Conservation (phyloP, 768 basidiomycete genomes). For the Kwoniella pini region DNA sequence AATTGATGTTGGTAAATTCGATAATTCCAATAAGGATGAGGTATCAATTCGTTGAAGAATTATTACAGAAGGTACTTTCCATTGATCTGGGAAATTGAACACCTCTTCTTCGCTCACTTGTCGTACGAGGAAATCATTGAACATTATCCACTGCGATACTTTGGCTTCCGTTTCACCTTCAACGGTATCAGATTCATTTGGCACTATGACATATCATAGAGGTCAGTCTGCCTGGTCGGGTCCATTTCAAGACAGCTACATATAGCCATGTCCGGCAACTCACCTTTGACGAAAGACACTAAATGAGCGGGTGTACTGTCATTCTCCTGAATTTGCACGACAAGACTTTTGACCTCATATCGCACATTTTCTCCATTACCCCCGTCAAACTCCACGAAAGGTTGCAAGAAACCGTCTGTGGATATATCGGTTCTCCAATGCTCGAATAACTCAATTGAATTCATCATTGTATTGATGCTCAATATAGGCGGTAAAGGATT, state of each 20-base stretch:
- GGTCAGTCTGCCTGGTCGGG: no score
- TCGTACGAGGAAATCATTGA: conserved; percentile 92
- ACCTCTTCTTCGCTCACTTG: conserved; percentile 85
- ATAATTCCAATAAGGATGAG: conserved; percentile 64
- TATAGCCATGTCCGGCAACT: conserved; percentile 23
- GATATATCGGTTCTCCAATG: conserved; percentile 68
- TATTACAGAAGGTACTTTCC: conserved; percentile 97
- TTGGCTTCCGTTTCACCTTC: neutral
- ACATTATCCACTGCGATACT: conserved; percentile 73
- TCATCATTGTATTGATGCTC: conserved; percentile 79
- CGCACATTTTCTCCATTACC: conserved; percentile 30
- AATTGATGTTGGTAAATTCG: conserved; percentile 64
- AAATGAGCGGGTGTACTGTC: conserved; percentile 77
- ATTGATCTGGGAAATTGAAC: conserved; percentile 77
- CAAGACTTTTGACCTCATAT: conserved; percentile 64
- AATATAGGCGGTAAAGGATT: conserved; percentile 73
- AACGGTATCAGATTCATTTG: neutral
- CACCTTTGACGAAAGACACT: conserved; percentile 82
- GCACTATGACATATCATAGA: no score
- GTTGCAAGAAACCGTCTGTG: conserved; percentile 31
- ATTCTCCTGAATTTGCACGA: conserved; percentile 69
- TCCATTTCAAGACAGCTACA: no score
- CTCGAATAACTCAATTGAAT: conserved; percentile 70
- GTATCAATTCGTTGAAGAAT: conserved; percentile 78
- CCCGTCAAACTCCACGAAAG: conserved; percentile 15